Evolutionary conservation across 2,329 filamentous ascomycete genomes (phyloP).

Genomic region (Akanthomyces lecanii): DNA sequence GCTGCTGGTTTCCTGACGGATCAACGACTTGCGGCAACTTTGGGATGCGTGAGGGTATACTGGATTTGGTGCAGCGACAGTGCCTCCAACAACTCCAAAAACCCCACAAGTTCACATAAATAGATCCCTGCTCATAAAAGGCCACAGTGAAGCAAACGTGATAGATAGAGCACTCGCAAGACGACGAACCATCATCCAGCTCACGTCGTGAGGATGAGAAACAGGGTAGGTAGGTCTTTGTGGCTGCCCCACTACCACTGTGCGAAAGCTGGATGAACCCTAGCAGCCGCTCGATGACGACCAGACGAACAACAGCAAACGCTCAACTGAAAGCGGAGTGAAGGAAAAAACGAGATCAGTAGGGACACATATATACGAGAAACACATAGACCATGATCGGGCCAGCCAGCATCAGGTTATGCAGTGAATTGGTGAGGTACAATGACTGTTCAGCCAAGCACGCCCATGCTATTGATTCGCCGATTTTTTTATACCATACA

Average conservation of each 20-base stretch:
- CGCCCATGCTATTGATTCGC: not conserved
- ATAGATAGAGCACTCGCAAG: not conserved
- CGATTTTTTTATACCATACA: not conserved
- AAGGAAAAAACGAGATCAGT: not conserved
- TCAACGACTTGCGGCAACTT: too few species aligned
- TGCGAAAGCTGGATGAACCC: not conserved
- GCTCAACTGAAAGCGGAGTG: not conserved
- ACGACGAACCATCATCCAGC: not conserved
- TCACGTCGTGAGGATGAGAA: not conserved
- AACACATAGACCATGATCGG: not conserved
- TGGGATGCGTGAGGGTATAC: not conserved
- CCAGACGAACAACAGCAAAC: not conserved
- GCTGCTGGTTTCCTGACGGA: not conserved
- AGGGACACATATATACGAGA: not conserved
- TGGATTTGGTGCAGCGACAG: not conserved
- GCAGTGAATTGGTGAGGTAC: not conserved
- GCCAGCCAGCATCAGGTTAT: not conserved
- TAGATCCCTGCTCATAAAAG: not conserved
- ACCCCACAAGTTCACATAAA: not conserved
- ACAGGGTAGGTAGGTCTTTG: slow-evolving; percentile 8
- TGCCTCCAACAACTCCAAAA: not conserved
- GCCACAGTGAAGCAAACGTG: not conserved
- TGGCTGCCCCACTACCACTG: slow-evolving; percentile 1
- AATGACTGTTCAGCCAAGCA: not conserved
- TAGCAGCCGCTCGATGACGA: not conserved